Evolutionary conservation across 192 early-diverging fungal species (phyloP), one percentile per base, ranked within the genome.

Genomic region (Obelidium mucronatum): DNA sequence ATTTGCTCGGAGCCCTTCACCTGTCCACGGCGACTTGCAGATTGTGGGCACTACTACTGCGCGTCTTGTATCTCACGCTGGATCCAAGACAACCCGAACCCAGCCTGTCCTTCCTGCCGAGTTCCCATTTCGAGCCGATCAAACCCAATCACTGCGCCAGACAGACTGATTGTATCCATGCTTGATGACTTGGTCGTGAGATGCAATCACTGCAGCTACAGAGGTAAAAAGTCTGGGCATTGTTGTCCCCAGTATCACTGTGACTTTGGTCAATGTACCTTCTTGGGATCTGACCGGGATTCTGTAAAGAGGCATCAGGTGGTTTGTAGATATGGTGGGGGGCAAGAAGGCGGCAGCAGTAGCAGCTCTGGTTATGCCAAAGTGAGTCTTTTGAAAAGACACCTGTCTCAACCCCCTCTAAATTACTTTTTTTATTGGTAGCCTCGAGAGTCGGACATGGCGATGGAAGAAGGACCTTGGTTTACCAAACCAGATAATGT

Each of bases 1-100:
- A 72, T 72, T 3, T 72, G 69, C 69, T 19, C 53, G 1, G 69
- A 72, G 5, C 28, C 56, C 3, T 72, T 72, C 26, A 11, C 19
- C 15, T 15, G 36, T 33, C 69, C 69, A 17, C 69, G 69, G 5
- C 19, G 34, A n/a, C 55, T 72, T 15, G 17, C 51, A 13, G 13
- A 58, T 11, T 72, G 69, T 35, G 69, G 69, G n/a, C 69, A 72
- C 69, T 72, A 72, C 69, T 72, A 58, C 34, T 72, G 69, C 54
- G 30, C 22, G 15, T 8, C 6, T 11, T 72, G 69, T 37, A 55
- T 72, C 36, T 8, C 31, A 4, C 4, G 22, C 69, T 72, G 69
- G 69, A 19, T 58, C 30, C 26, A 11, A 30, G 66, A 19, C 2
- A 51, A 11, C 22, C 13, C 44, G 8, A 11, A 48, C 26, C 30